Percentiles rank a stretch among this genome's conserved stretches.
phyloP scores from a whole-genome alignment of 805 yeast genomes.

The Lachancea quebecensis region DNA sequence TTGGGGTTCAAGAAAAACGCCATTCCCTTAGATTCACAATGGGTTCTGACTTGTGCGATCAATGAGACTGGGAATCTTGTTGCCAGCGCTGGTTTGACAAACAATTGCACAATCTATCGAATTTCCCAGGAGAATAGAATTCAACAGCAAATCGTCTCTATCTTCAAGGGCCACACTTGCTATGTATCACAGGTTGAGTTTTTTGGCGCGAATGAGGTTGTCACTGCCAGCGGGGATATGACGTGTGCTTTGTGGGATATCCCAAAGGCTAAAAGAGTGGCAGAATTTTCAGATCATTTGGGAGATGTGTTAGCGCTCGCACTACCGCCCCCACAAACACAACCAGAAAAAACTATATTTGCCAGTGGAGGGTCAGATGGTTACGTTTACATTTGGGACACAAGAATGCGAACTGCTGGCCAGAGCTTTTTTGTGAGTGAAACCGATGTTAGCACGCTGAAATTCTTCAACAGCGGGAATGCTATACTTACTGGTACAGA shows the following conservation, averaged over 20 bases:
- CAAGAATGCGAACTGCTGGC: constrained; percentile 41
- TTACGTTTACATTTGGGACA: constrained; percentile 59
- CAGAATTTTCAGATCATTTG: constrained; percentile 57
- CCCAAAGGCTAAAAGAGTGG: constrained; percentile 44
- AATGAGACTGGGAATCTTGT: constrained; percentile 59
- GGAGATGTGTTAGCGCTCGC: constrained; percentile 61
- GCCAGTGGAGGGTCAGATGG: constrained; percentile 68
- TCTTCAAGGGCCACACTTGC: constrained; percentile 75
- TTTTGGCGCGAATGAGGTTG: constrained; percentile 44
- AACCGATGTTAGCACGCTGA: constrained; percentile 57
- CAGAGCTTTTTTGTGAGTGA: constrained; percentile 49
- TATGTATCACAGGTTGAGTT: constrained; percentile 74
- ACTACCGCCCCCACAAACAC: constrained; percentile 22
- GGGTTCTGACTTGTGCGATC: constrained; percentile 71
- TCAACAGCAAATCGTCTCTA: constrained; percentile 40
- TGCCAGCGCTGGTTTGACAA: constrained; percentile 81
- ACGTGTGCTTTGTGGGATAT: constrained; percentile 78
- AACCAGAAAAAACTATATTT: constrained; percentile 33
- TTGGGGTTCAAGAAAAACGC: constrained; percentile 67
- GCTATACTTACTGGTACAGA: constrained; percentile 73
- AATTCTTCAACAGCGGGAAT: constrained; percentile 63
- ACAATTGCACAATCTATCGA: constrained; percentile 65
- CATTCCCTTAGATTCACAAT: constrained; percentile 64
- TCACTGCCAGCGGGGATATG: constrained; percentile 80
- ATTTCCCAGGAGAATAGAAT: constrained; percentile 31